Base-by-base conservation (phyloP, 106 monocot genomes). In the Platanthera zijinensis region DNA sequence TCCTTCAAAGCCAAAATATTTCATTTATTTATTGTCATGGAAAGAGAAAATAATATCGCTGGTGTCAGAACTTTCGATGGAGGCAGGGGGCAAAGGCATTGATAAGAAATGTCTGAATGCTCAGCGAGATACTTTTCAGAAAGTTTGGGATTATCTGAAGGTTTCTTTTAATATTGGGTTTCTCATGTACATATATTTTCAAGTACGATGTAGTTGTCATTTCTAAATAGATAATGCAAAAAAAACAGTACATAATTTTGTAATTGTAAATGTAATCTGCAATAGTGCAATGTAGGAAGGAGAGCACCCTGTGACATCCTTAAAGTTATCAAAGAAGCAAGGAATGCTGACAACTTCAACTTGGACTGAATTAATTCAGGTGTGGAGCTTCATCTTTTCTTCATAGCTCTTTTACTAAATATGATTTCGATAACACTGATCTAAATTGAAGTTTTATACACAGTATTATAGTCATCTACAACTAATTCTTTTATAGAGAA, bases 41-140 rank as follows among this genome's bases (percentile, higher is more conserved):
- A 94, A 90, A 75, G 92, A 87, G 52, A 99, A 94, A 72, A 88
- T 99, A 77, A 77, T 88, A 21, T 80, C 50, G 57, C 86, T 80
- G 82, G 86, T 86, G 4, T 84, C 75, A 57, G 63, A 74, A 52
- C 90, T 99, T 28, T 86, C 99, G 49, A 78, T 74, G 76, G 99
- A 99, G 73, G 99, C 94, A 46, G 99, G 94, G 10, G 94, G 99
- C 14, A 94, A 92, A 79, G 94, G 94, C 22, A 78, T 85, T 69
- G 88, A 84, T 53, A 92, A 92, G 86, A 94, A 89, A 75, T 88
- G 94, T 72, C 89, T 94, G 30, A 90, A 84, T 22, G 83, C 73
- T 56, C 99, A 99, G 52, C 57, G 89, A 18, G 88, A 88, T 18
- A 54, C 88, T 21, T 99, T 99, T 87, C 99, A 92, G 76, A 81